phyloP scores from a whole-genome alignment of 306 rosid species.

The Trifolium subterraneum region DNA sequence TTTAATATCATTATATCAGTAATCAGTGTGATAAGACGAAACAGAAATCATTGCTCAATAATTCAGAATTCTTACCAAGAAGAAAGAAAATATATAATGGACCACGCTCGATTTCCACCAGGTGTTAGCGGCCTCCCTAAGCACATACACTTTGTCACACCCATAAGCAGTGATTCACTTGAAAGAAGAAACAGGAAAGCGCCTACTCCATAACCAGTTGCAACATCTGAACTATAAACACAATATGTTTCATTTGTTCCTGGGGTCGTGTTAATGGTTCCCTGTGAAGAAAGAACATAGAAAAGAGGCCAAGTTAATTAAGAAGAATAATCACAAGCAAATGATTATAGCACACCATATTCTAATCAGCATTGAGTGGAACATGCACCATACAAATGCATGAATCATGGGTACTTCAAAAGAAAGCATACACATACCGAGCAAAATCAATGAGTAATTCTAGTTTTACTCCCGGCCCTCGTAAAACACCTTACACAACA shows the following conservation, averaged over 20 bases:
- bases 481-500: too few relatives aligned
- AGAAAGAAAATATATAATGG: constrained; percentile 79
- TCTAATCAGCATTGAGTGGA: not conserved
- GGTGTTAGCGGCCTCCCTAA: constrained; percentile 87
- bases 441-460: not conserved
- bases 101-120: constrained; percentile 87
- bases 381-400: not conserved
- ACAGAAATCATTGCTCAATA: not conserved
- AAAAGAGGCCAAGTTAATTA: constrained; percentile 7
- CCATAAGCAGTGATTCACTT: constrained; percentile 80
- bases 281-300: constrained; percentile 55
- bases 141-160: constrained; percentile 92
- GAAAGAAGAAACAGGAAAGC: constrained; percentile 89
- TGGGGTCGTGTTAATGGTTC: constrained; percentile 46
- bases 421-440: not conserved
- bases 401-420: not conserved
- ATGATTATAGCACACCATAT: not conserved
- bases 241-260: constrained; percentile 70
- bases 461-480: not conserved
- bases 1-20: not conserved
- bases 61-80: constrained; percentile 70
- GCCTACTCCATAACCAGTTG: constrained; percentile 92
- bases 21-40: not conserved
- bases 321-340: not conserved
- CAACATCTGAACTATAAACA: constrained; percentile 87